A percentile compares a stretch with the other conserved stretches of the same genome.
Evolutionary conservation across 768 basidiomycete species (phyloP).

Genomic region (Multifurca ochricompacta): DNA sequence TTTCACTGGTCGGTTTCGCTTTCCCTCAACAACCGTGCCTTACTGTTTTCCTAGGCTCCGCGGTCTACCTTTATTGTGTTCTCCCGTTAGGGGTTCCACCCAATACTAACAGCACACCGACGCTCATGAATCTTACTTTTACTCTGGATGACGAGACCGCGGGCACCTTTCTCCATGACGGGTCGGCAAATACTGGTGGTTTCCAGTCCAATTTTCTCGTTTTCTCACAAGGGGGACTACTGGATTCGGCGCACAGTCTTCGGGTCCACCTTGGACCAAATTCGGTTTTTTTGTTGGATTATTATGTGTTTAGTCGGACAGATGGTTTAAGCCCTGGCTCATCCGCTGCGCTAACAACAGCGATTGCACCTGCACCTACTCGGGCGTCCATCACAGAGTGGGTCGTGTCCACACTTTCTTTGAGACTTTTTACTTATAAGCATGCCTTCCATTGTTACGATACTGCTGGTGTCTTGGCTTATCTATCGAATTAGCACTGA

Average conservation of each 20-base stretch:
- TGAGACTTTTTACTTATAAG: neutral
- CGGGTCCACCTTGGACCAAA: conserved; percentile 36
- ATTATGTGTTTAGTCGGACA: conserved; percentile 34
- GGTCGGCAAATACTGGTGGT: conserved; percentile 24
- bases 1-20: conserved; percentile 34
- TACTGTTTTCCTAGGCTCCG: conserved; percentile 33
- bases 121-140: conserved; percentile 38
- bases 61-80: conserved; percentile 40
- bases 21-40: neutral
- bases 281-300: conserved; percentile 44
- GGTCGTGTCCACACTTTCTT: neutral
- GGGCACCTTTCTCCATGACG: conserved; percentile 28
- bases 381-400: neutral
- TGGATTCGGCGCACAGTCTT: conserved; percentile 36
- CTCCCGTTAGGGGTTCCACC: conserved; percentile 27
- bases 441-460: neutral
- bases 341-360: neutral
- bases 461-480: neutral
- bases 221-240: conserved; percentile 30
- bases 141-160: conserved; percentile 32
- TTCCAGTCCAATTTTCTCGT: conserved; percentile 33
- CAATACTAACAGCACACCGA: conserved; percentile 27
- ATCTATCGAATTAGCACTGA: neutral
- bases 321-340: conserved; percentile 6
- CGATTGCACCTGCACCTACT: neutral